phyloP scores from a whole-genome alignment of 2,329 filamentous ascomycete genomes.

The Colletotrichum somersetense region DNA sequence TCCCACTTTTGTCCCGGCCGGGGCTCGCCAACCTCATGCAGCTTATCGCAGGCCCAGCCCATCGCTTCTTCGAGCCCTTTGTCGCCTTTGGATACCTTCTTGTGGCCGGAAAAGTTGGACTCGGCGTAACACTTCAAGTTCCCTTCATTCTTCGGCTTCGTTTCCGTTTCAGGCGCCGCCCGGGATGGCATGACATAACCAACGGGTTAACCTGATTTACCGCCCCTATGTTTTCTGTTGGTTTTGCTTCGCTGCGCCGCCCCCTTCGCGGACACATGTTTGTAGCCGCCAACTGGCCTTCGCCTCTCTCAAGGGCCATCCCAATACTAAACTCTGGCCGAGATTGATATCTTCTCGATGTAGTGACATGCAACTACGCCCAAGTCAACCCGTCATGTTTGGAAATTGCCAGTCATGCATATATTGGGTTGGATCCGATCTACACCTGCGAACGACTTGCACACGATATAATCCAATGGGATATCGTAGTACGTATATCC shows the following conservation, averaged over 20 bases:
- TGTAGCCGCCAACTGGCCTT: background rate
- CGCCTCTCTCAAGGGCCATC: background rate
- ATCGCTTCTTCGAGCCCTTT: too few species aligned
- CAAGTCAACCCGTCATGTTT: background rate
- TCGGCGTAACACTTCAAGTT: too few species aligned
- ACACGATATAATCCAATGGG: background rate
- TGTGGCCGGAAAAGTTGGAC: too few species aligned
- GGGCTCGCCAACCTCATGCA: too few species aligned
- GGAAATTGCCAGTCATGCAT: background rate
- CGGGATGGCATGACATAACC: too few species aligned
- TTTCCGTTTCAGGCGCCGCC: too few species aligned
- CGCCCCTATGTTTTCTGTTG: background rate
- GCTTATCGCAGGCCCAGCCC: too few species aligned
- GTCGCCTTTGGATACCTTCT: too few species aligned
- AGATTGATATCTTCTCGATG: background rate
- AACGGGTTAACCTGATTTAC: too few species aligned
- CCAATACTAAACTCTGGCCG: background rate
- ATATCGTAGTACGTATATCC: slow-evolving; percentile 15
- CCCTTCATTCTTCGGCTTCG: too few species aligned
- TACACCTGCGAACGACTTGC: background rate
- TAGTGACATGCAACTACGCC: background rate
- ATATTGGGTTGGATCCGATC: background rate
- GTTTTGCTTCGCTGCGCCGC: background rate
- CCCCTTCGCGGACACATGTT: background rate
- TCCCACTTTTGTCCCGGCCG: too few species aligned